Evolutionary conservation across 2,329 filamentous ascomycete species (phyloP).

Genomic region (Fusarium lyarnte): DNA sequence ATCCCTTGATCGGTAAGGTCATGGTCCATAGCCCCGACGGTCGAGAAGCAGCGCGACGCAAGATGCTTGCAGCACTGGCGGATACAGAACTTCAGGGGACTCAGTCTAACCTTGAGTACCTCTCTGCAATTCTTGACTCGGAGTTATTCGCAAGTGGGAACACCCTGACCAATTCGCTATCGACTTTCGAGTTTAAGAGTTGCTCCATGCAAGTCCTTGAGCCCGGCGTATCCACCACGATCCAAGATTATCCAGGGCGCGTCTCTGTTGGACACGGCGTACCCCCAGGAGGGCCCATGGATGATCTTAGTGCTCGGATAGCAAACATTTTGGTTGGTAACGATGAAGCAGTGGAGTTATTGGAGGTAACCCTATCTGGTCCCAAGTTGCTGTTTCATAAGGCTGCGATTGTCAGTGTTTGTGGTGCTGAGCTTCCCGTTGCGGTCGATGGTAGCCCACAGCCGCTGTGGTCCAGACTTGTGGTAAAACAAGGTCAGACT

Average conservation of each 20-base stretch:
- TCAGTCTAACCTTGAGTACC: background rate
- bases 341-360: background rate
- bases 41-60: background rate
- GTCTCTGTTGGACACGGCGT: background rate
- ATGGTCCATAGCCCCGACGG: background rate
- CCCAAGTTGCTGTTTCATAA: background rate
- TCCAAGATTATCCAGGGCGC: background rate
- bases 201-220: background rate
- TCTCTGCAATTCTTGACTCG: background rate
- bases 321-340: background rate
- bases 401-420: background rate
- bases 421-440: background rate
- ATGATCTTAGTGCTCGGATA: background rate
- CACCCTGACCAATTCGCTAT: background rate
- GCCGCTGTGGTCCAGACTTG: background rate
- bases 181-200: background rate
- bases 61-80: background rate
- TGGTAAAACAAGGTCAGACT: background rate
- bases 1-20: constrained; percentile 9
- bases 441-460: background rate
- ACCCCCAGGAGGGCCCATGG: background rate
- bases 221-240: background rate
- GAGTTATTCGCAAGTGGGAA: background rate
- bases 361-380: background rate
- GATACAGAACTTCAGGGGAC: background rate